Conservation (phyloP, 768 basidiomycete species). For the Leccinellum rugosiceps region DNA sequence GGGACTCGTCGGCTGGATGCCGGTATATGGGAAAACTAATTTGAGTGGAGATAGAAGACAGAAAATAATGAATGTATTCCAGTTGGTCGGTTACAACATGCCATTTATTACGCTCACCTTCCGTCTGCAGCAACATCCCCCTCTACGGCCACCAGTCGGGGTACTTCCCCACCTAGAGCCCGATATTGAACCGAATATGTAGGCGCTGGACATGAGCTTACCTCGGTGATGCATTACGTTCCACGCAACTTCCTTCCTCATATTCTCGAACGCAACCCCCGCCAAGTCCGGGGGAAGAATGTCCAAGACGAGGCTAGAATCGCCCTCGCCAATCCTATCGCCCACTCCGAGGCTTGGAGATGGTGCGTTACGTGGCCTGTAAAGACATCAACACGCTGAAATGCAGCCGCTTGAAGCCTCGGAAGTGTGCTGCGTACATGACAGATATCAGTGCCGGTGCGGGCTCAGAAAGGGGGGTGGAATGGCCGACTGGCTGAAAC, state of each 20-base stretch:
- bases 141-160: constrained; percentile 60
- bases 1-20: constrained; percentile 78
- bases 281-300: constrained; percentile 57
- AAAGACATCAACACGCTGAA: constrained; percentile 2
- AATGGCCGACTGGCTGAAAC: constrained; percentile 1
- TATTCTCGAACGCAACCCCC: constrained; percentile 51
- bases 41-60: not conserved
- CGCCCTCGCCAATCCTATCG: constrained; percentile 60
- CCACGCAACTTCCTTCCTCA: constrained; percentile 69
- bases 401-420: not conserved
- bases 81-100: constrained; percentile 8
- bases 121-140: constrained; percentile 51
- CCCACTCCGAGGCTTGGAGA: constrained; percentile 32
- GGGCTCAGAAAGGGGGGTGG: not conserved
- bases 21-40: constrained; percentile 74
- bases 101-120: constrained; percentile 35
- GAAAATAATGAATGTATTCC: constrained; percentile 1
- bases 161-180: constrained; percentile 68
- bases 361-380: constrained; percentile 20
- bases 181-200: constrained; percentile 2
- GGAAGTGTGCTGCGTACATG: constrained; percentile 16
- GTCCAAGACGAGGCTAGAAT: constrained; percentile 57
- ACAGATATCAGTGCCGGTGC: not conserved
- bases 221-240: constrained; percentile 73
- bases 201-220: constrained; percentile 21